These are phyloP conservation scores for Chlorophyllum brunneum DNA, from an alignment of 768 basidiomycete species.

Conservation along the genomic window DNA sequence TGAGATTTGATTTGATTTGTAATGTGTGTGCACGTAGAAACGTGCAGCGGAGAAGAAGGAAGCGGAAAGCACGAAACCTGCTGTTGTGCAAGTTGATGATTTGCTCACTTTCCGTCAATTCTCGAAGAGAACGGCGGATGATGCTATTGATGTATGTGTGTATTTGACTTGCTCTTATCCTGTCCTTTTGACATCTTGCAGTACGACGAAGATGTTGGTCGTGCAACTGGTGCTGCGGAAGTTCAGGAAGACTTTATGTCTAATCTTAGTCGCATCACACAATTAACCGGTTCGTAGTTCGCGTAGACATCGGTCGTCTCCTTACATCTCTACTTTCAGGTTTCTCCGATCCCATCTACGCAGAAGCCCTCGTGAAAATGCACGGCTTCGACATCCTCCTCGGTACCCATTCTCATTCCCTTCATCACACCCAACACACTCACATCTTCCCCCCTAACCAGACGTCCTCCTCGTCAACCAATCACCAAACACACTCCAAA, in stretches of 20 bases:
- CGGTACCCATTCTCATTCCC: slow-evolving; percentile 40
- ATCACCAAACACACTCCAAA: slow-evolving; percentile 89
- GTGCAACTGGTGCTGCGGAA: slow-evolving; percentile 84
- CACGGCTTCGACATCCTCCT: slow-evolving; percentile 96
- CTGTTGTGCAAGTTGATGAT: slow-evolving; percentile 90
- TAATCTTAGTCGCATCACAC: slow-evolving; percentile 88
- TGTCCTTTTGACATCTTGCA: slow-evolving; percentile 27
- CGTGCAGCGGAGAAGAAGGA: slow-evolving; percentile 90
- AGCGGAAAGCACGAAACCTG: slow-evolving; percentile 62
- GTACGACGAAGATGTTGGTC: slow-evolving; percentile 86
- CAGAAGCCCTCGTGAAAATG: slow-evolving; percentile 96
- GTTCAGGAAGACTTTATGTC: slow-evolving; percentile 91
- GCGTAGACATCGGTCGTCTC: background rate
- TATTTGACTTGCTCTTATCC: background rate
- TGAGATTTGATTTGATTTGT: background rate
- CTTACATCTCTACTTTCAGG: slow-evolving; percentile 37
- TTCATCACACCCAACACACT: background rate
- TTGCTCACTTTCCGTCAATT: slow-evolving; percentile 90
- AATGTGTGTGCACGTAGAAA: slow-evolving; percentile 45
- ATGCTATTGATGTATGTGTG: slow-evolving; percentile 65
- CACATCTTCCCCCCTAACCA: slow-evolving; percentile 22
- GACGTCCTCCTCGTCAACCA: slow-evolving; percentile 98
- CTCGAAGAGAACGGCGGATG: slow-evolving; percentile 84
- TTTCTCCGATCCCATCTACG: slow-evolving; percentile 98
- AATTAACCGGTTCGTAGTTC: slow-evolving; percentile 72